Conservation (phyloP, 768 basidiomycete species). For the Hemileccinum rubropunctum region DNA sequence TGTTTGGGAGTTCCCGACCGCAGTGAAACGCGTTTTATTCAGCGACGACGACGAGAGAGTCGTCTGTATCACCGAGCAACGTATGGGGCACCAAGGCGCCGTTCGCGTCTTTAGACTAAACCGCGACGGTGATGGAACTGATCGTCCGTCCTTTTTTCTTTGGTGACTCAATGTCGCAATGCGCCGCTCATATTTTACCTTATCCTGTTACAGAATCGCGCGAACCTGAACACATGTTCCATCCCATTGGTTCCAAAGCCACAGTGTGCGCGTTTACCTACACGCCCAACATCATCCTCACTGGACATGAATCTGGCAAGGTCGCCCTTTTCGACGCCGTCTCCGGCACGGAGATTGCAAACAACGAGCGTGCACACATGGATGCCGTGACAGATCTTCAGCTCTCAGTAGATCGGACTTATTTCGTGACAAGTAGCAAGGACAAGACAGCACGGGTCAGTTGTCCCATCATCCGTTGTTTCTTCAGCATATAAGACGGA, state of each 20-base stretch:
- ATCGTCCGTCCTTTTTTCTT: slow-evolving; percentile 56
- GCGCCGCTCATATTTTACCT: slow-evolving; percentile 1
- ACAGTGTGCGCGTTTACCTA: slow-evolving; percentile 93
- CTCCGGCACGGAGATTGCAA: slow-evolving; percentile 77
- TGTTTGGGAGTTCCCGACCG: slow-evolving; percentile 97
- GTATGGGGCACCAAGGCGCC: slow-evolving; percentile 90
- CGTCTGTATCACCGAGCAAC: slow-evolving; percentile 95
- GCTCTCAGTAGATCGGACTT: slow-evolving; percentile 83
- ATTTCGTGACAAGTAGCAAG: slow-evolving; percentile 95
- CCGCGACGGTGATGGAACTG: slow-evolving; percentile 72
- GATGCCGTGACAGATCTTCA: slow-evolving; percentile 92
- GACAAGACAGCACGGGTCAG: slow-evolving; percentile 92
- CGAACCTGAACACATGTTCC: slow-evolving; percentile 77
- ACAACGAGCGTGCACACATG: slow-evolving; percentile 85
- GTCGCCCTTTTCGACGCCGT: slow-evolving; percentile 88
- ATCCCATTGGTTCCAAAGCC: slow-evolving; percentile 92
- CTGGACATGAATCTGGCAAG: slow-evolving; percentile 96
- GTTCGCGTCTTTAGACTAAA: slow-evolving; percentile 90
- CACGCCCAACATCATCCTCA: slow-evolving; percentile 74
- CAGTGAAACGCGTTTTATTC: slow-evolving; percentile 94
- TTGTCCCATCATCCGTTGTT: background rate
- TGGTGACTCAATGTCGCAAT: background rate
- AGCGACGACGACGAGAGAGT: slow-evolving; percentile 80
- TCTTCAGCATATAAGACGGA: too few species aligned
- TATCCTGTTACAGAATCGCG: slow-evolving; percentile 52